phyloP scores from a whole-genome alignment of 2,329 filamentous ascomycete genomes.

The Ascochyta pisi region DNA sequence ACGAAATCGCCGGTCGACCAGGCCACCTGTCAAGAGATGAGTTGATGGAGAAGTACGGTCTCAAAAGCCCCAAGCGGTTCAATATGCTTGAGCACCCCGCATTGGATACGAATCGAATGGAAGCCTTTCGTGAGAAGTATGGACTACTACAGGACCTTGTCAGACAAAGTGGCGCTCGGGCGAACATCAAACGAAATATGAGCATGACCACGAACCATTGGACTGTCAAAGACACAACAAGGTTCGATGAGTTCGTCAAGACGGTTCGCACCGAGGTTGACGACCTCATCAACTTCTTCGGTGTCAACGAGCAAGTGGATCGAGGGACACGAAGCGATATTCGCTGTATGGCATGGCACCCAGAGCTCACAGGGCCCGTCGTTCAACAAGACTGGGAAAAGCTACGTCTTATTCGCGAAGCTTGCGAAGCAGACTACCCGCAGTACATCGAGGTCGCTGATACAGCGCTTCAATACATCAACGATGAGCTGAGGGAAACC shows the following conservation, averaged over 20 bases:
- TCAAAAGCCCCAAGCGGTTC: slow-evolving; percentile 54
- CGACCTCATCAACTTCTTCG: slow-evolving; percentile 52
- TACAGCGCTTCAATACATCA: slow-evolving; percentile 54
- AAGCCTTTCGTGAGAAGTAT: slow-evolving; percentile 55
- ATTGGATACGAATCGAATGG: slow-evolving; percentile 53
- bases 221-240: slow-evolving; percentile 51
- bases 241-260: slow-evolving; percentile 52
- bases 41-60: slow-evolving; percentile 55
- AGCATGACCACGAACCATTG: slow-evolving; percentile 49
- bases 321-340: slow-evolving; percentile 55
- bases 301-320: slow-evolving; percentile 54
- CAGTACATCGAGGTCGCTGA: slow-evolving; percentile 53
- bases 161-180: slow-evolving; percentile 40
- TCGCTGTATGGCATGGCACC: slow-evolving; percentile 57
- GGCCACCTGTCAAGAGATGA: slow-evolving; percentile 49
- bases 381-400: slow-evolving; percentile 50
- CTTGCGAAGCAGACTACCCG: slow-evolving; percentile 52
- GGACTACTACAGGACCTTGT: slow-evolving; percentile 51
- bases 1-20: slow-evolving; percentile 56
- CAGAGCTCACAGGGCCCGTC: slow-evolving; percentile 48
- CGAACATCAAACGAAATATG: slow-evolving; percentile 43
- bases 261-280: slow-evolving; percentile 54
- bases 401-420: slow-evolving; percentile 53
- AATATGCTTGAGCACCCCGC: slow-evolving; percentile 48
- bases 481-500: slow-evolving; percentile 41